These are phyloP conservation scores for Biscutella laevigata DNA, from an alignment of 441 rosid genomes.

Conservation along the genomic window DNA sequence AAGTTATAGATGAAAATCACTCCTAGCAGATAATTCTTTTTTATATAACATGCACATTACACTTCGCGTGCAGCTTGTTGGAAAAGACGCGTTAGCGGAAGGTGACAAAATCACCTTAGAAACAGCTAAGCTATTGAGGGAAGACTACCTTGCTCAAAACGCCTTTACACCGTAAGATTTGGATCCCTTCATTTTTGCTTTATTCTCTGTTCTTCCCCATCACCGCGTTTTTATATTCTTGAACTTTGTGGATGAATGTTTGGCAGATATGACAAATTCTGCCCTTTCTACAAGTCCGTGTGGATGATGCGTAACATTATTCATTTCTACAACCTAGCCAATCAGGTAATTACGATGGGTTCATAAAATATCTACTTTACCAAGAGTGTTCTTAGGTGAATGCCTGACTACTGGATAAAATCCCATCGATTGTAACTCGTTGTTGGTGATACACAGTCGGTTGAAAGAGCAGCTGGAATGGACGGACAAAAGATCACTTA, in stretches of 20 bases:
- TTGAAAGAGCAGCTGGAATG: conserved; percentile 98
- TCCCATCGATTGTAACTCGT: background rate
- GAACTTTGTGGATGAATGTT: conserved; percentile 18
- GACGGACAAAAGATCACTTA: conserved; percentile 96
- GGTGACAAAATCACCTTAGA: conserved; percentile 89
- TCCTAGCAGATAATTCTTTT: background rate
- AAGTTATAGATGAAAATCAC: background rate
- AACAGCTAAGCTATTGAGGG: conserved; percentile 96
- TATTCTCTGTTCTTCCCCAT: background rate
- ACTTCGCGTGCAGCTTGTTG: conserved; percentile 70
- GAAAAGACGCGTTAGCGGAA: conserved; percentile 98
- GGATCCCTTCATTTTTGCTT: background rate
- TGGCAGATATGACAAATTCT: conserved; percentile 83
- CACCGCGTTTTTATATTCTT: background rate
- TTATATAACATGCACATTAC: background rate
- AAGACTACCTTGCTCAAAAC: conserved; percentile 97
- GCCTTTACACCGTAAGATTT: conserved; percentile 87
- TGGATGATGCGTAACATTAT: conserved; percentile 99
- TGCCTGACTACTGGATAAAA: background rate
- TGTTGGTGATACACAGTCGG: conserved; percentile 48
- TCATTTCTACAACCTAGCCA: conserved; percentile 91
- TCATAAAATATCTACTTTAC: background rate
- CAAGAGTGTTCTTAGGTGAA: background rate
- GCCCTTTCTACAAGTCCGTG: conserved; percentile 98
- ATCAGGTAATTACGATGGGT: conserved; percentile 51